Conservation (phyloP, 441 rosid genomes). For the Geranium incanum region DNA sequence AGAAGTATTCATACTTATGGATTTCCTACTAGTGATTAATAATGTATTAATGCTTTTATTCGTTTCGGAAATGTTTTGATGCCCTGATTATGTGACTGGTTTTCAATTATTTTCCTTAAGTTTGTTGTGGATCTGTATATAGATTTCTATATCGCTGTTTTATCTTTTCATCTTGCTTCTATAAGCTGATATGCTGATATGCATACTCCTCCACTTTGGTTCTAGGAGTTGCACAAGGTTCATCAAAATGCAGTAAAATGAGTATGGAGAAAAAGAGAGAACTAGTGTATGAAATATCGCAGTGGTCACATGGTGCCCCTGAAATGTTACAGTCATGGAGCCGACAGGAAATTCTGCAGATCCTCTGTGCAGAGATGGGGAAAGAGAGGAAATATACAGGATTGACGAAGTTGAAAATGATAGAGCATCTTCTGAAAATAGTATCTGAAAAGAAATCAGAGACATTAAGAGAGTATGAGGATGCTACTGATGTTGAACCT, state of each 20-base stretch:
- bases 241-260: slow-evolving; percentile 58
- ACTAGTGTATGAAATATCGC: slow-evolving; percentile 66
- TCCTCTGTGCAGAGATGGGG: slow-evolving; percentile 90
- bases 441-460: slow-evolving; percentile 65
- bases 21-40: not conserved
- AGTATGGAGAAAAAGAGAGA: slow-evolving; percentile 83
- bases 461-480: slow-evolving; percentile 29
- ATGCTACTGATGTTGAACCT: slow-evolving; percentile 31
- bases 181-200: not conserved
- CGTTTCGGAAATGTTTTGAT: not conserved
- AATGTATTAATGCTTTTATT: not conserved
- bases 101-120: not conserved
- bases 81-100: not conserved
- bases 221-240: slow-evolving; percentile 49
- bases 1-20: not conserved
- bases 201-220: slow-evolving; percentile 9
- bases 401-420: slow-evolving; percentile 84
- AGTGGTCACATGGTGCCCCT: slow-evolving; percentile 50
- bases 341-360: slow-evolving; percentile 89
- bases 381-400: slow-evolving; percentile 98
- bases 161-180: slow-evolving; percentile 4
- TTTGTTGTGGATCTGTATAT: slow-evolving; percentile 3
- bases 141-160: not conserved
- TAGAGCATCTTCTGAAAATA: slow-evolving; percentile 75
- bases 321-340: slow-evolving; percentile 86